Evolutionary conservation across 306 rosid genomes (phyloP), one percentile per base, ranked within the genome.

Genomic region (Trifolium fragiferum): DNA sequence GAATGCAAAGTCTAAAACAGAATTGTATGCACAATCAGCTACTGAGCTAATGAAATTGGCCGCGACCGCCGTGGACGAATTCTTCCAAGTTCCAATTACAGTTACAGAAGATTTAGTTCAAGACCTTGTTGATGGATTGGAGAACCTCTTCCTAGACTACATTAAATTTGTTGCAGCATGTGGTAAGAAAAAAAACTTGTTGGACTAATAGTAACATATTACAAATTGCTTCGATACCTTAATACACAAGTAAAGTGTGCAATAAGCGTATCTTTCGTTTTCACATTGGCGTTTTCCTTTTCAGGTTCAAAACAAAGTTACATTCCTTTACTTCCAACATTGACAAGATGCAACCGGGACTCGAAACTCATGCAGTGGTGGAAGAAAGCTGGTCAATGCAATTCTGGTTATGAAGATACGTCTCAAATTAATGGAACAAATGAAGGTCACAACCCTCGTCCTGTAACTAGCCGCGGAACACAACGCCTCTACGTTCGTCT

Each of bases 401-500:
- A 83, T 38, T 69, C 55, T 12, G 86, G 77, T 43, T 21, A 66
- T 10, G 90, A 88, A 10, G 90, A 79, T 0, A n/a, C n/a, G 6
- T 62, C 73, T 54, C 27, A 53, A 46, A 64, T 64, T 5, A 62
- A 68, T 11, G 85, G 76, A 59, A 5, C 66, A 54, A 57, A 75
- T 7, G 97, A 88, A 18, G 84, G 85, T 16, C 76, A 89, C 7
- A 84, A 83, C 66, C 82, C 87, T 10, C 84, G 87, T 4, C 86
- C 91, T 3, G 88, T 86, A 13, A 90, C 93, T 1, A 91, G 93
- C 84, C 82, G 97, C 3, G 98, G 97, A 63, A 91, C 97, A 1
- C 96, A 94, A 30, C 97, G 98, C 67, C 93, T 94, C 16, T 94
- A 91, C 30, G 71, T 94, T 64, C 96, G 98, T n/a, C 90, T 94